Base-by-base conservation (phyloP, 805 yeast genomes). In the Candida xiaguanensis region DNA sequence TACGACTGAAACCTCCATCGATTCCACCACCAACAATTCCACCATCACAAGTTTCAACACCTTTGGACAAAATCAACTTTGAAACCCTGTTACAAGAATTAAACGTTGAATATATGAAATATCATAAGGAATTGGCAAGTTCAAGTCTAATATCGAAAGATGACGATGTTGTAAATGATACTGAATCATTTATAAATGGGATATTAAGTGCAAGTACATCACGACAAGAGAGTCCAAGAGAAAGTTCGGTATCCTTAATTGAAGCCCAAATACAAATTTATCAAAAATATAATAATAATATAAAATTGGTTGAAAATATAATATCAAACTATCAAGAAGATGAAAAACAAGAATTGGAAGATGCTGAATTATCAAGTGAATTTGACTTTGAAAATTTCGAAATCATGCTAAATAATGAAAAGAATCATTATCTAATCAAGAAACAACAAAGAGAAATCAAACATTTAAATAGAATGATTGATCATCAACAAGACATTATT, bases 371-470 rank as follows among this genome's bases (percentile, higher is more conserved):
- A 4, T 26, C 15, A 8, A 22, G n/a, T 11, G 42, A 39, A 15
- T 35, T 40, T 14, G 19, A 42, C 25, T 36, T 53, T 8, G 52
- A 51, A 29, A 40, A 56, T 30, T 44, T 43, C 5, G 63, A 56
- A 43, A 49, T 56, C 57, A 42, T 49, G 34, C 27, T 45, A 12
- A 42, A 59, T 14, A 48, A 56, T 8, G 50, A 55, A 32, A 48
- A 51, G 8, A 60, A 60, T 30, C 42, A 50, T 9, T 36, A 37
- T 3, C 45, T 58, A 38, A 44, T 58, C 8, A 32, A 40, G 12
- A 55, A 49, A 36, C 61, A 61, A 36, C 56, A 55, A 38, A 43
- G 48, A 13, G 62, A 59, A 42, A 58, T 56, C 14, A 43, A 48
- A 11, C 48, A 52, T 31, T 43, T 58, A 17, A 54, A 49, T 30